Evolutionary conservation across 2,329 filamentous ascomycete species (phyloP).

Genomic region (Neodidymelliopsis sp.): DNA sequence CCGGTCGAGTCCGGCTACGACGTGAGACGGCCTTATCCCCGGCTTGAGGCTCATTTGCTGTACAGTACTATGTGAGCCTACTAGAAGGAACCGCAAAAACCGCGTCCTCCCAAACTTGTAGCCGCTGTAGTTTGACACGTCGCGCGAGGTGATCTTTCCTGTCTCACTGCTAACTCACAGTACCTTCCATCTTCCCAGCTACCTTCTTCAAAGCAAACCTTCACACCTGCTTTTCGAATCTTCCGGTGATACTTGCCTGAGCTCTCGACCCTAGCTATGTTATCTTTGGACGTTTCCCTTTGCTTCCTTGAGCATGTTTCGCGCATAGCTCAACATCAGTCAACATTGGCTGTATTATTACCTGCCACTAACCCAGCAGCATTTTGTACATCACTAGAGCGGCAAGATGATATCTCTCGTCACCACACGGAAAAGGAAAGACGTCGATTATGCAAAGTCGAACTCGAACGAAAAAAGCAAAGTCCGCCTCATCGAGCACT

Average conservation of each 20-base stretch:
- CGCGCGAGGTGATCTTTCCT: not conserved
- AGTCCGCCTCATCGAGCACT: slow-evolving; percentile 42
- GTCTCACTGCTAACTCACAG: no score
- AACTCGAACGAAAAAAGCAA: slow-evolving; percentile 41
- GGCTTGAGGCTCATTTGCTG: slow-evolving; percentile 1
- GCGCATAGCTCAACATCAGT: slow-evolving; percentile 6
- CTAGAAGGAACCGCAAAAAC: no score
- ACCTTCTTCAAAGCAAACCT: no score
- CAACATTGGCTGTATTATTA: slow-evolving; percentile 12
- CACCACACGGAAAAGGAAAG: slow-evolving; percentile 43
- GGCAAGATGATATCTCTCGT: slow-evolving; percentile 43
- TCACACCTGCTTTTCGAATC: no score
- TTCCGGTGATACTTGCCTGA: no score
- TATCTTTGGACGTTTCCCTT: not conserved
- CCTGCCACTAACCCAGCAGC: slow-evolving; percentile 8
- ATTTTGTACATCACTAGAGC: not conserved
- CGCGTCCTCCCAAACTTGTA: not conserved
- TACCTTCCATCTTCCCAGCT: no score
- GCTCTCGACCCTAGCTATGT: not conserved
- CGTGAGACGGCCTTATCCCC: not conserved
- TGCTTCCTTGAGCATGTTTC: not conserved
- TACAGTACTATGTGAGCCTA: not conserved
- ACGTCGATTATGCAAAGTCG: slow-evolving; percentile 26
- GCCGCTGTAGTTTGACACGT: not conserved
- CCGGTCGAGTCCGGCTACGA: slow-evolving; percentile 17